Evolutionary conservation across 306 rosid species (phyloP).

Genomic region (Vigna reflexopilosa): DNA sequence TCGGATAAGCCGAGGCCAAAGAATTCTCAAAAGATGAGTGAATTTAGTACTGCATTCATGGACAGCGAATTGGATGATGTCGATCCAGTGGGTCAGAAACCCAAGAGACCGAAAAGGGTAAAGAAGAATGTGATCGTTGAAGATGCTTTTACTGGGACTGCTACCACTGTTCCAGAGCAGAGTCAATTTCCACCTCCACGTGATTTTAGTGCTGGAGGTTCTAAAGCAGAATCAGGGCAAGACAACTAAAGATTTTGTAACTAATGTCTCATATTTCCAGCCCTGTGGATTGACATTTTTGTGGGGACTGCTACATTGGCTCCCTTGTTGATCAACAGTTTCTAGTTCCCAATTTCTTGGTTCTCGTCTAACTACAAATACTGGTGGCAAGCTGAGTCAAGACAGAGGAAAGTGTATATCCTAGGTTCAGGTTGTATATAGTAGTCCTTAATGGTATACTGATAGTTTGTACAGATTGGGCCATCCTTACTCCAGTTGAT

Average conservation of each 20-base stretch:
- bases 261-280: conserved; percentile 21
- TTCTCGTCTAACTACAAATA: conserved; percentile 12
- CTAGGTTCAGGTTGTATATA: conserved; percentile 40
- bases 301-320: conserved; percentile 25
- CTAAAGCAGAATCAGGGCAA: conserved; percentile 48
- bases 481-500: conserved; percentile 6
- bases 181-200: conserved; percentile 44
- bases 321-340: conserved; percentile 34
- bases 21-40: conserved; percentile 59
- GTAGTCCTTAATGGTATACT: conserved; percentile 19
- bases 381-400: conserved; percentile 32
- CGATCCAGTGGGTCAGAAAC: conserved; percentile 58
- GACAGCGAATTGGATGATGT: conserved; percentile 62
- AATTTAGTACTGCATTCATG: conserved; percentile 34
- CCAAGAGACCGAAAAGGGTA: conserved; percentile 74
- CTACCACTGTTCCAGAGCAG: conserved; percentile 49
- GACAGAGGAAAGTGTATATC: conserved; percentile 45
- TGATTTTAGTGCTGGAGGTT: conserved; percentile 41
- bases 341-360: conserved; percentile 34
- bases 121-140: conserved; percentile 77
- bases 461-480: conserved; percentile 39
- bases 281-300: conserved; percentile 29
- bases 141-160: conserved; percentile 53
- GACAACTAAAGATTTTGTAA: conserved; percentile 31
- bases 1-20: conserved; percentile 58